These are phyloP conservation scores for Medicago truncatula DNA, from an alignment of 306 rosid species.

Conservation along the genomic window MtrunA17r5.0-ANR NC_053049.1:5139501-5140000, in stretches of 20 bases:
- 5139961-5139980: neutral
- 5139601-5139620: slow-evolving; percentile 98
- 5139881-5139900: neutral
- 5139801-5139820: slow-evolving; percentile 1
- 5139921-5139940: slow-evolving; percentile 22
- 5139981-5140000: neutral
- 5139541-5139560: slow-evolving; percentile 85
- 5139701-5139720: neutral
- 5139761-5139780: slow-evolving; percentile 23
- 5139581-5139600: slow-evolving; percentile 87
- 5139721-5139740: neutral
- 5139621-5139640: slow-evolving; percentile 88
- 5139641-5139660: slow-evolving; percentile 3
- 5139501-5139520: slow-evolving; percentile 79
- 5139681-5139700: neutral
- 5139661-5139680: neutral
- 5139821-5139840: neutral
- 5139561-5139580: slow-evolving; percentile 92
- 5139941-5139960: slow-evolving; percentile 17
- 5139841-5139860: slow-evolving; percentile 1
- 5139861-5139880: slow-evolving; percentile 3
- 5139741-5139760: neutral
- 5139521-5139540: slow-evolving; percentile 88
- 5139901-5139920: slow-evolving; percentile 14
- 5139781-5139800: slow-evolving; percentile 19